A percentile compares a stretch with the other conserved stretches of the same genome.
Evolutionary conservation across 257 asterid genomes (phyloP).

Genomic region (Przewalskia tangutica): DNA sequence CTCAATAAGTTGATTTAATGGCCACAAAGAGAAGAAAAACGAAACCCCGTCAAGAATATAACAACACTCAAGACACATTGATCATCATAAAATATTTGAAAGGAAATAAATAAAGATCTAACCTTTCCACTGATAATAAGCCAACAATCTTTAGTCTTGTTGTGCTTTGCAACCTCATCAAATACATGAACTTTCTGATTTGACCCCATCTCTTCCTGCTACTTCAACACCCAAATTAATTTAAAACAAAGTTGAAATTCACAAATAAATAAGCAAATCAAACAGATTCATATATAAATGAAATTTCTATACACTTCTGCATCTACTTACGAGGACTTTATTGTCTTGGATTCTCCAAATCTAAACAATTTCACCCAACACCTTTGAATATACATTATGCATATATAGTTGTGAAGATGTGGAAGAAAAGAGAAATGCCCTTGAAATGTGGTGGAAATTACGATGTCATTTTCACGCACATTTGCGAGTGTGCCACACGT

Average conservation of each 20-base stretch:
- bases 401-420: background rate
- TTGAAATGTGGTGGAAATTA: background rate
- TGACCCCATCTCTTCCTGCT: conserved; percentile 28
- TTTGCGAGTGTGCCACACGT: background rate
- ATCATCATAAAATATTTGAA: too few species aligned
- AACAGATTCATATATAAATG: background rate
- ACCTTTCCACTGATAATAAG: conserved; percentile 51
- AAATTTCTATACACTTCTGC: background rate
- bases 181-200: conserved; percentile 36
- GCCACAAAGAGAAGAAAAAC: background rate
- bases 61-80: background rate
- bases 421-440: background rate
- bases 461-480: background rate
- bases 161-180: conserved; percentile 50
- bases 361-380: background rate
- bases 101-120: background rate
- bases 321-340: background rate
- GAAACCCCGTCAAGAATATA: background rate
- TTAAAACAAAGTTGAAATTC: background rate
- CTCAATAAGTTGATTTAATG: background rate
- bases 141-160: conserved; percentile 49
- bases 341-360: background rate
- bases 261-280: background rate
- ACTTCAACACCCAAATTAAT: background rate
- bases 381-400: background rate